Evolutionary conservation across 345 rosid species (phyloP), one percentile per base, ranked within the genome.

Genomic region (Acer campestre): DNA sequence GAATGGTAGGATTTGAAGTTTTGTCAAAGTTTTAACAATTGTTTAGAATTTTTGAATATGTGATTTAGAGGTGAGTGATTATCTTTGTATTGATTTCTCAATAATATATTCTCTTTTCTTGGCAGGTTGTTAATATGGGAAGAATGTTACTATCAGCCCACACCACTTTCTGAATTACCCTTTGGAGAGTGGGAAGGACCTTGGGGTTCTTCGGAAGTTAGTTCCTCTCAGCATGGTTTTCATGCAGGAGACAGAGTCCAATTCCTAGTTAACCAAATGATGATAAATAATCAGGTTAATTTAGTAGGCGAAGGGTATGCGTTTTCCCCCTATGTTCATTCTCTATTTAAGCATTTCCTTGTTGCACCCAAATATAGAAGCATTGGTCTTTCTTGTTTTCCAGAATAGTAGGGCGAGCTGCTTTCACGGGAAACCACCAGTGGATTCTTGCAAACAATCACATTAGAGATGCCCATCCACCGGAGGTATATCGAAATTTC

Each of bases 81-180:
- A 6, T 72, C 61, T 44, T 25, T 53, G 59, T 69, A 18, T 42
- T 29, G 7, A 8, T 59, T 35, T 84, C 70, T 38, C 40, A 76
- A 75, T 48, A 14, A 61, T 61, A 18, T 55, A 3, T 31, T 42
- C 42, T 23, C 27, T 10, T 23, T 72, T 14, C n/a, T 48, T 59
- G 70, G 78, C 86, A 94, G 99, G 84, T 85, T 97, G 75, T 83
- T 97, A 78, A 94, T 94, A 61, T 97, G 98, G 99, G 99, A 97
- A 83, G 98, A 91, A 81, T 91, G 91, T 75, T 86, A 89, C 70
- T 81, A 78, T 27, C 89, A 89, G 82, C 78, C 90, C 2, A 44
- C 68, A 31, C 80, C 78, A 53, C 56, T 74, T 74, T 55, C 77
- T 61, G 82, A 76, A 56, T 38, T 78, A 59, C 74, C 88, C 22